Evolutionary conservation across 75 land plant species (phyloP), one percentile per base, ranked within the genome.

Genomic region (Ceratopteris richardii): DNA sequence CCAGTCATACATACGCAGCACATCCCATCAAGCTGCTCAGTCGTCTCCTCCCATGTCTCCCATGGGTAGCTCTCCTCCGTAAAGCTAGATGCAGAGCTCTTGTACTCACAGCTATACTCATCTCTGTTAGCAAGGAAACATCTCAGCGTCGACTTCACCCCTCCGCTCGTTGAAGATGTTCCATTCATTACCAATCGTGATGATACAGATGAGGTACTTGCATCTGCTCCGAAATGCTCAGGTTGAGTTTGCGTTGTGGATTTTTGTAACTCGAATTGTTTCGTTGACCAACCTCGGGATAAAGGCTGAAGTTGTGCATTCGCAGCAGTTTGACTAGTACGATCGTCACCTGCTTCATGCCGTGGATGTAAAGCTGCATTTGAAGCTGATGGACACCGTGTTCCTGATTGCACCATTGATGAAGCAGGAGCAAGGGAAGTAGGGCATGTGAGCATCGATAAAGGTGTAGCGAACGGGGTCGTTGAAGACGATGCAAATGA

Each of bases 1-100:
- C 78, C 64, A 0, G 37, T 72, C 87, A 83, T 83, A 67, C 87
- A 84, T 56, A 84, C 87, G 67, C 83, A 84, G 69, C 87, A 84
- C 74, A 70, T 30, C 14, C 40, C 41, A 54, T 58, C 71, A 51
- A 13, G 22, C 27, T 62, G 51, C 42, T 31, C 59, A 1, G 41
- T 24, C 19, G 59, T 17, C 59, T 31, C 37, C 30, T 60, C 55
- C 47, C 33, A 42, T 9, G 27, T 17, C 5, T 63, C 47, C 29
- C 53, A 52, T 1, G 54, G 50, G 22, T 17, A n/a, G 4, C 13
- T 17, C 22, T 4, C 50, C 5, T 46, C 18, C 50, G 14, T 17
- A 18, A 2, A 18, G 14, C 50, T 14, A 21, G 50, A 2, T 21
- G 4, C 50, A 46, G 50, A n/a, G 17, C 50, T 17, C 37, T 33